Percentiles rank a stretch among this genome's conserved stretches.
These are phyloP conservation scores for Colletotrichum camelliae DNA, from an alignment of 2,329 filamentous ascomycete genomes.

Conservation along the genomic window DNA sequence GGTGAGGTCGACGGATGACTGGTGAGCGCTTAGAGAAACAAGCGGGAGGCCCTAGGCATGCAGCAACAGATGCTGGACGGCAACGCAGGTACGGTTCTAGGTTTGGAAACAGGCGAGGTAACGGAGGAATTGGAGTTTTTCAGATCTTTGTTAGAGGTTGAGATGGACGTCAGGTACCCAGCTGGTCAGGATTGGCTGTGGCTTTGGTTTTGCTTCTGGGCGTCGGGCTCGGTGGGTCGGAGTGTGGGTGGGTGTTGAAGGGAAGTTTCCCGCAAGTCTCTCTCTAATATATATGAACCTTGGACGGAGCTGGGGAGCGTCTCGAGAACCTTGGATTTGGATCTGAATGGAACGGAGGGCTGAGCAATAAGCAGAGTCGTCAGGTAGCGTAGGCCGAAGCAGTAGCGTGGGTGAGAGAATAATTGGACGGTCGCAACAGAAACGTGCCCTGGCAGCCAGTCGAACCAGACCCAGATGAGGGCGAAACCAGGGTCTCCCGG, in stretches of 20 bases:
- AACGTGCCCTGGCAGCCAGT: not conserved
- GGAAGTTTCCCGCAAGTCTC: constrained; percentile 8
- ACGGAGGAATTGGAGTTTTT: constrained; percentile 15
- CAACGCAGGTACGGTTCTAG: constrained; percentile 12
- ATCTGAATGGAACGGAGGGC: not conserved
- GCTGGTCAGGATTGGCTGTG: not conserved
- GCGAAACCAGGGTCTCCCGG: constrained; percentile 6
- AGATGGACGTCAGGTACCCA: constrained; percentile 12
- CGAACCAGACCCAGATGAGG: not conserved
- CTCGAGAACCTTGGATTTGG: constrained; percentile 5
- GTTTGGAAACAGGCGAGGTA: constrained; percentile 11
- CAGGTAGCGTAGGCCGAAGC: constrained; percentile 1
- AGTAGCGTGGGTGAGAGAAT: constrained; percentile 15
- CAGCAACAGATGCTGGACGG: not conserved
- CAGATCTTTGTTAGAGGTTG: constrained; percentile 14
- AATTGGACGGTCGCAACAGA: constrained; percentile 7
- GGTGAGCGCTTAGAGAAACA: constrained; percentile 36
- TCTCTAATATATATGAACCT: constrained; percentile 20
- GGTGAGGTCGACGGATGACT: constrained; percentile 25
- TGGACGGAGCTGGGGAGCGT: constrained; percentile 16
- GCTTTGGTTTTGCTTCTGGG: not conserved
- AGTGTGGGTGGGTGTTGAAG: not conserved
- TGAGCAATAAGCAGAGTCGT: not conserved
- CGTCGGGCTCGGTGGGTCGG: not conserved
- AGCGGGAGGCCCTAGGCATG: constrained; percentile 4